Percentiles rank a stretch among this genome's conserved stretches.
Evolutionary conservation across 768 basidiomycete species (phyloP).

Genomic region (Paxillus rubicundulus): DNA sequence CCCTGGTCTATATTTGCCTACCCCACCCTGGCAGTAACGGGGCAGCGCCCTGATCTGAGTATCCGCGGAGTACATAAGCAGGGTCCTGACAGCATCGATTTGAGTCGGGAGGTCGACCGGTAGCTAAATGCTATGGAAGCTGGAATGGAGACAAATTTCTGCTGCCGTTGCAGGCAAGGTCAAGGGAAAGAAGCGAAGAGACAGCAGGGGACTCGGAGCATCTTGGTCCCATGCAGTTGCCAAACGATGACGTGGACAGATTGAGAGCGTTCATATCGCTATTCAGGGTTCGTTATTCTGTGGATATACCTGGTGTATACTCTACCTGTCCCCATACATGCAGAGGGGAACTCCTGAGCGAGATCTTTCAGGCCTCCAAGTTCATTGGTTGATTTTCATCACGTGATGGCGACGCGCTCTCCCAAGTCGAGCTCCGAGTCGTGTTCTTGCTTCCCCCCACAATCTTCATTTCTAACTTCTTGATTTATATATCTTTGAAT

Average conservation of each 20-base stretch:
- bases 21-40: conserved; percentile 14
- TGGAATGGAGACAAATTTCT: neutral
- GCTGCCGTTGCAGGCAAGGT: neutral
- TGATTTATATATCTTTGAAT: neutral
- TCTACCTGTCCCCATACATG: neutral
- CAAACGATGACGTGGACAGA: neutral
- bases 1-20: neutral
- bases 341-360: neutral
- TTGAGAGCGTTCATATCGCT: neutral
- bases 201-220: neutral
- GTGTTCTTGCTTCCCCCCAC: neutral
- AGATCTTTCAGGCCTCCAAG: too few species aligned
- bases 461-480: neutral
- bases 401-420: conserved; percentile 20
- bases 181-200: neutral
- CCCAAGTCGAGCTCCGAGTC: neutral
- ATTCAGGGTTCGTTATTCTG: neutral
- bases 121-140: conserved; percentile 1
- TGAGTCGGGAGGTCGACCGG: conserved; percentile 4
- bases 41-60: conserved; percentile 16
- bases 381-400: conserved; percentile 13
- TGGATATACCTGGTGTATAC: neutral
- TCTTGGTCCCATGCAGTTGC: neutral
- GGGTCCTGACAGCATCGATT: neutral
- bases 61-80: conserved; percentile 8